phyloP scores from a whole-genome alignment of 2,329 filamentous ascomycete genomes.

The Claviceps spartinae region DNA sequence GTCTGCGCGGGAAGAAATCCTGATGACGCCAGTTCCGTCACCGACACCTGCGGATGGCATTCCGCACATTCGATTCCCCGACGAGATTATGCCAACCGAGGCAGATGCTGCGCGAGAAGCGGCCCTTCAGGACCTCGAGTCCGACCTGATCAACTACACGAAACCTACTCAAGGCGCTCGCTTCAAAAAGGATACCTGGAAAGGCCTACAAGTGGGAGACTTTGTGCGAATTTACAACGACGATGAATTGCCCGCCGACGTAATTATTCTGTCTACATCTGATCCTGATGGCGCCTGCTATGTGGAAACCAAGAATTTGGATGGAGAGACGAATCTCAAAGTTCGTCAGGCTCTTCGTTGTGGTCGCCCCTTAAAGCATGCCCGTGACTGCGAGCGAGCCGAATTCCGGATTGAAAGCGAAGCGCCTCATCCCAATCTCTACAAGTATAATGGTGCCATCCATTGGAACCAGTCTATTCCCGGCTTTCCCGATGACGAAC shows the following conservation, averaged over 20 bases:
- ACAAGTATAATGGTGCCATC: constrained; percentile 84
- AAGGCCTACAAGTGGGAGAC: constrained; percentile 87
- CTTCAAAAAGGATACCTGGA: constrained; percentile 92
- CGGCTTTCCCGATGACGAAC: constrained; percentile 45
- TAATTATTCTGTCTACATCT: constrained; percentile 85
- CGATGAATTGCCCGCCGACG: constrained; percentile 85
- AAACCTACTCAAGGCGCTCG: constrained; percentile 54
- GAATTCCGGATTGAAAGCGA: constrained; percentile 87
- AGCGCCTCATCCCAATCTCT: constrained; percentile 80
- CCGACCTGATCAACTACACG: constrained; percentile 58
- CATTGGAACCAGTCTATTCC: constrained; percentile 68
- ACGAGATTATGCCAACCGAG: constrained; percentile 24
- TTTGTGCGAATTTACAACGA: constrained; percentile 95
- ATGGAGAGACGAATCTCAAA: constrained; percentile 95
- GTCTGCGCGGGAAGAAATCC: constrained; percentile 58
- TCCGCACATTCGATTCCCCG: constrained; percentile 25
- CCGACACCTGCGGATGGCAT: constrained; percentile 40
- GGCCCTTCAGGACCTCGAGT: constrained; percentile 32
- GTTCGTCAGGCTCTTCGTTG: constrained; percentile 83
- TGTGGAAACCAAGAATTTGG: constrained; percentile 94
- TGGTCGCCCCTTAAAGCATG: constrained; percentile 70
- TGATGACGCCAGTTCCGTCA: constrained; percentile 90
- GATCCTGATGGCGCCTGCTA: constrained; percentile 92
- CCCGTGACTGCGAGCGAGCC: constrained; percentile 79
- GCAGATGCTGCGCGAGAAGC: constrained; percentile 20